These are phyloP conservation scores for Potentilla sterilis DNA, from an alignment of 306 rosid species.

Conservation along the genomic window DNA sequence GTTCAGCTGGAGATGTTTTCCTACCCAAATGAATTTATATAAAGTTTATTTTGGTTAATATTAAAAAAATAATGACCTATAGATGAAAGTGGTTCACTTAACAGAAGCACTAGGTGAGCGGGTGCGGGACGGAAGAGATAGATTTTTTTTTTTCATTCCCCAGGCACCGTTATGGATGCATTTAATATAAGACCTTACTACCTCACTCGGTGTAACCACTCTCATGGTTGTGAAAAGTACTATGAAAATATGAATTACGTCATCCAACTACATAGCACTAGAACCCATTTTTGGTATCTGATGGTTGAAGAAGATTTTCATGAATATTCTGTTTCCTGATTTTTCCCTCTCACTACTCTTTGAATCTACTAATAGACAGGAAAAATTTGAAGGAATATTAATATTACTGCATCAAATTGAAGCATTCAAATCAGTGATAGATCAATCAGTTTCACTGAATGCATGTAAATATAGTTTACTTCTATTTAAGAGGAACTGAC, in stretches of 20 bases:
- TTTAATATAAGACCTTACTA: no score
- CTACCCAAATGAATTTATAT: not conserved
- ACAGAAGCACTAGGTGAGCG: no score
- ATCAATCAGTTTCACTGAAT: not conserved
- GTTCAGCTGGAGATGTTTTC: not conserved
- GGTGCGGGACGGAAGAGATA: no score
- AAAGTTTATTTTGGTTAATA: not conserved
- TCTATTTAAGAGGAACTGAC: slow-evolving; percentile 27
- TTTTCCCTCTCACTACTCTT: not conserved
- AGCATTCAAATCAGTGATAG: not conserved
- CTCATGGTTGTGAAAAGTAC: not conserved
- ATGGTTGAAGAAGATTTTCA: not conserved
- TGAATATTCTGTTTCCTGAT: not conserved
- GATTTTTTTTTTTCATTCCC: no score
- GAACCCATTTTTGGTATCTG: not conserved
- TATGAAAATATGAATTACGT: not conserved
- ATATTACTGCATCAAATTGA: not conserved
- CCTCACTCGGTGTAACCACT: not conserved
- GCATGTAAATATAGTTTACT: not conserved
- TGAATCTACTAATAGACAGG: not conserved
- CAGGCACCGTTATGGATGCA: no score
- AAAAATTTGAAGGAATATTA: not conserved
- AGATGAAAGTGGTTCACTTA: not conserved
- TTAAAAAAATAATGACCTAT: not conserved
- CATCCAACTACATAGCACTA: not conserved